Percentiles rank a stretch among this genome's conserved stretches.
phyloP scores from a whole-genome alignment of 2,329 filamentous ascomycete species.

The Grosmannia huntii region DNA sequence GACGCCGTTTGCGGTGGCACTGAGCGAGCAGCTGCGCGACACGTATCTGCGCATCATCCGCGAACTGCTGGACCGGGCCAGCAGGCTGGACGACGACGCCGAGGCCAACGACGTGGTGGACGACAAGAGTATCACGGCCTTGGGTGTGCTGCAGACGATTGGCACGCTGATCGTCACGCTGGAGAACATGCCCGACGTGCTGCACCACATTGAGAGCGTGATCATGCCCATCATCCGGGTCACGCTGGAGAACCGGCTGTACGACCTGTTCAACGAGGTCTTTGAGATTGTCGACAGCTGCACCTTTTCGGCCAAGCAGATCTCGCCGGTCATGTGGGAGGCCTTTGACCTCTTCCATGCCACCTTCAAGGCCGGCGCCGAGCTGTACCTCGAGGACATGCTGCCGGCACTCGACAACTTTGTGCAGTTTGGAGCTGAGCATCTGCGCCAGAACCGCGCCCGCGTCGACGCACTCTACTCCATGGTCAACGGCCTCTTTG shows the following conservation, averaged over 20 bases:
- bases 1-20: slow-evolving; percentile 89
- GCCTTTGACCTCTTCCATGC: slow-evolving; percentile 94
- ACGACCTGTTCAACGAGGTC: slow-evolving; percentile 93
- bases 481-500: slow-evolving; percentile 94
- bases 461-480: slow-evolving; percentile 82
- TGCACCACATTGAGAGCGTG: slow-evolving; percentile 87
- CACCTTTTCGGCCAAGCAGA: slow-evolving; percentile 92
- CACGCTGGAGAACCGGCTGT: slow-evolving; percentile 94
- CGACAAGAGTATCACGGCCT: slow-evolving; percentile 95
- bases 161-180: slow-evolving; percentile 92
- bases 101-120: slow-evolving; percentile 84
- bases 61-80: slow-evolving; percentile 80
- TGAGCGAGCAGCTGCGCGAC: slow-evolving; percentile 90
- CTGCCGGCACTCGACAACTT: slow-evolving; percentile 96
- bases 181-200: slow-evolving; percentile 91
- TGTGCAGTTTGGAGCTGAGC: slow-evolving; percentile 77
- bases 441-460: slow-evolving; percentile 67
- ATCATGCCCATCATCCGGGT: slow-evolving; percentile 95
- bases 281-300: slow-evolving; percentile 99
- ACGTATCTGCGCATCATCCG: slow-evolving; percentile 90
- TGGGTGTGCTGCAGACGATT: slow-evolving; percentile 94
- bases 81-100: slow-evolving; percentile 63
- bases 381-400: slow-evolving; percentile 98
- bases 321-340: slow-evolving; percentile 96
- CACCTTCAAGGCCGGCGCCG: slow-evolving; percentile 93